Evolutionary conservation across 1,139 yeast genomes (phyloP), one percentile per base, ranked within the genome.

Genomic region (Blastobotrys proliferans): DNA sequence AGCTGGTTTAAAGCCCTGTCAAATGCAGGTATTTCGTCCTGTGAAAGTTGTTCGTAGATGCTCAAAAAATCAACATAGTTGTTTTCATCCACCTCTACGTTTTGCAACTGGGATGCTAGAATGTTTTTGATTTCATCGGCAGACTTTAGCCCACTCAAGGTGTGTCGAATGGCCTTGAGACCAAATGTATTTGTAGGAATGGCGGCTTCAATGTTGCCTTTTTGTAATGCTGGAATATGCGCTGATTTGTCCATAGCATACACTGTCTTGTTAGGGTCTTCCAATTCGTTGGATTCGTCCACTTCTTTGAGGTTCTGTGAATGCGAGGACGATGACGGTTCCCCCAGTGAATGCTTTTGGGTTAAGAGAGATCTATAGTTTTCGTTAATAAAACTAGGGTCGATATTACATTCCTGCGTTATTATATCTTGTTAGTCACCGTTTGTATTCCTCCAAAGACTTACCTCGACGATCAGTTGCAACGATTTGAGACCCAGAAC

Each of bases 161-260:
- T 77, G 54, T 85, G 87, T 59, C 94, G 77, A 47, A 90, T 83
- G 11, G 83, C 83, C 54, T 81, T 82, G 65, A 90, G 73, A 5
- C 95, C 94, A 51, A 80, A 77, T 0, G 96, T 79, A 39, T 81
- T 82, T 6, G 87, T 95, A 0, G 94, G 74, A 33, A 67, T 64
- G 41, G 90, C 72, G 20, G 72, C 73, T 1, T 69, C 76, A 5
- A 60, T 67, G 32, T 81, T 78, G 37, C 76, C 74, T 54, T 83
- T 81, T 10, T 72, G 72, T 27, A 52, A 31, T 2, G 53, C 34
- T 6, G 55, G 54, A 25, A 50, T 40, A 14, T 37, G 16, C 3
- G 11, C 13, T 5, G 24, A 30, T 19, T 38, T 38, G 8, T 38
- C 36, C 35, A 38, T 38, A 4, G 24, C 36, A 24, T 18, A 38